phyloP scores from a whole-genome alignment of 2,329 filamentous ascomycete genomes.

The Epichloe bromicola region DNA sequence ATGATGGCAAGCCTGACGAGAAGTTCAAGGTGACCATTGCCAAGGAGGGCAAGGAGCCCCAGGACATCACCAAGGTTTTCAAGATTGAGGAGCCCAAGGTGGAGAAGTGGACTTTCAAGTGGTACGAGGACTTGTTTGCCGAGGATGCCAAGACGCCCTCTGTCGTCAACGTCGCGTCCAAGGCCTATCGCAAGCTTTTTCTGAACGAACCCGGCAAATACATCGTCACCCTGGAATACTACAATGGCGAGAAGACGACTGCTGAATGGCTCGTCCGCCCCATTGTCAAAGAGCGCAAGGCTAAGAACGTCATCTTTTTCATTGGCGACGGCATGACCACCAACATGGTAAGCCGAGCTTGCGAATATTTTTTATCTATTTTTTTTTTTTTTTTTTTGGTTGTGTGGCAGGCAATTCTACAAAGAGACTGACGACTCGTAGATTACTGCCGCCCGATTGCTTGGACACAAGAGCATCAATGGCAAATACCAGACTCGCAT shows the following conservation, averaged over 20 bases:
- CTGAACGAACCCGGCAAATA: constrained; percentile 72
- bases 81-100: constrained; percentile 54
- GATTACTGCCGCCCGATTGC: constrained; percentile 65
- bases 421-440: constrained; percentile 6
- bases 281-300: constrained; percentile 53
- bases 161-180: constrained; percentile 67
- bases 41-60: constrained; percentile 43
- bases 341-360: constrained; percentile 42
- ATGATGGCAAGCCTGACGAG: constrained; percentile 54
- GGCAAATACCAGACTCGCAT: constrained; percentile 68
- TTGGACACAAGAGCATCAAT: constrained; percentile 73
- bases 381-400: neutral
- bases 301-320: constrained; percentile 78
- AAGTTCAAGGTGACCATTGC: constrained; percentile 63
- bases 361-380: neutral
- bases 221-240: constrained; percentile 63
- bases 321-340: constrained; percentile 66
- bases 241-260: constrained; percentile 55
- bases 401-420: too few relatives aligned
- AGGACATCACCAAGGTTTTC: constrained; percentile 54
- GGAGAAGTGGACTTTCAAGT: constrained; percentile 74
- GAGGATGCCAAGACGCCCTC: constrained; percentile 55
- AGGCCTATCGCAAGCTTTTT: constrained; percentile 62
- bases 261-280: constrained; percentile 69
- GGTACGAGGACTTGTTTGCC: constrained; percentile 75